Conservation (phyloP, 805 yeast species). For the Candida endomychidarum region DNA sequence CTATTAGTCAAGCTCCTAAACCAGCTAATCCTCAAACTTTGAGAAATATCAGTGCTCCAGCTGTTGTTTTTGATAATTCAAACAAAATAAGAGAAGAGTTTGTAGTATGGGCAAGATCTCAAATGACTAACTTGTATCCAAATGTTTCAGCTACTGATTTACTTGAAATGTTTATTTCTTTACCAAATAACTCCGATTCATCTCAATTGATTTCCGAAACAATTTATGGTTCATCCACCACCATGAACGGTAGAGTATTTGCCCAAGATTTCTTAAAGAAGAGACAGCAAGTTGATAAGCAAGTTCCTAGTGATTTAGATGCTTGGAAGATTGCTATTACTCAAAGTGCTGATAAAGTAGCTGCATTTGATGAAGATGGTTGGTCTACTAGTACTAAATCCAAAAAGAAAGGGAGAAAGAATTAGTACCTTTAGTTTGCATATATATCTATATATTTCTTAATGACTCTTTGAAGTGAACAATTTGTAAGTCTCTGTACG, state of each 20-base stretch:
- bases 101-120: conserved; percentile 68
- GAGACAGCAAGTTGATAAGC: conserved; percentile 69
- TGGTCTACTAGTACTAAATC: conserved; percentile 44
- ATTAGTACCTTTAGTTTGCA: conserved; percentile 3
- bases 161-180: conserved; percentile 71
- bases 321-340: conserved; percentile 75
- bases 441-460: not conserved
- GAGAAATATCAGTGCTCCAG: conserved; percentile 36
- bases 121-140: conserved; percentile 64
- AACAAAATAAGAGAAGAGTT: conserved; percentile 52
- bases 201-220: conserved; percentile 89
- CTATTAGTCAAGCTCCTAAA: conserved; percentile 20
- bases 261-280: conserved; percentile 86
- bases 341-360: conserved; percentile 38
- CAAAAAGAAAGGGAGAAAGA: conserved; percentile 40
- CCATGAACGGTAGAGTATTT: conserved; percentile 93
- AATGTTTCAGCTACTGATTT: conserved; percentile 79
- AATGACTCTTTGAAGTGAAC: too few species aligned
- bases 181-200: conserved; percentile 75
- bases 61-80: conserved; percentile 20
- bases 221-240: conserved; percentile 80
- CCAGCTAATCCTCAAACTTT: conserved; percentile 34
- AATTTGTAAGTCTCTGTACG: too few species aligned
- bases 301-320: conserved; percentile 40
- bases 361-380: conserved; percentile 44